Base-by-base conservation (phyloP, 2,329 filamentous ascomycete genomes). In the Botrytis tulipae region DNA sequence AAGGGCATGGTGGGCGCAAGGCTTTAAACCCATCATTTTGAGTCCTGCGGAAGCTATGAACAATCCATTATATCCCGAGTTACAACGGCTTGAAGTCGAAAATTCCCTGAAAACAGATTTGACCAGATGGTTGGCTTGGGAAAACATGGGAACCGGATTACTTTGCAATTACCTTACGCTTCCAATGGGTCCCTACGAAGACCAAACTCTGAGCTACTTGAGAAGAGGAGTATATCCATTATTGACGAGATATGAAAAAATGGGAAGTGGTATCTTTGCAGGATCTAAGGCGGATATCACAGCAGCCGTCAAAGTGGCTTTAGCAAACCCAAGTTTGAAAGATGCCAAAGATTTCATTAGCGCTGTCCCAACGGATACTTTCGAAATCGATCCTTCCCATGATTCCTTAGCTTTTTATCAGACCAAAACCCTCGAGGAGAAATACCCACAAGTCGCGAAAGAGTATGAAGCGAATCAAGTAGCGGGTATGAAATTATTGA, bases 1-100 rank as follows among this genome's bases (percentile, higher is more conserved):
- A 74, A 89, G 94, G 63, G 95, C 95, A 4, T 98, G 95, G 94
- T 98, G 94, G 93, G 94, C 95, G 0, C 90, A 97, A 79, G 96
- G 95, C 18, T 98, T 98, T 83, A 90, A 87, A 75, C 95, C 96
- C 0, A 86, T 96, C 12, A 92, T 98, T 59, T 83, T 98, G 73
- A 91, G 92, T 69, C 88, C 90, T 25, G 89, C 88, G 1, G 95
- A 98, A 81, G 94, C 95, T 29, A 92, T 91, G 86, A 90, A 90
- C 79, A 96, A 97, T 80, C 93, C 93, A 1, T 83, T 93, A 32
- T 97, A 95, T 81, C 86, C 90, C 76, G 86, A 90, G 71, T 84
- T 97, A 71, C 91, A 94, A 81, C 81, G 82, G 35, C 82, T 89
- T 73, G 84, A 89, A n/a, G 79, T 94, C 44, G 86, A 90, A n/a